phyloP scores from a whole-genome alignment of 2,329 filamentous ascomycete genomes.

The Penicillium olsonii region DNA sequence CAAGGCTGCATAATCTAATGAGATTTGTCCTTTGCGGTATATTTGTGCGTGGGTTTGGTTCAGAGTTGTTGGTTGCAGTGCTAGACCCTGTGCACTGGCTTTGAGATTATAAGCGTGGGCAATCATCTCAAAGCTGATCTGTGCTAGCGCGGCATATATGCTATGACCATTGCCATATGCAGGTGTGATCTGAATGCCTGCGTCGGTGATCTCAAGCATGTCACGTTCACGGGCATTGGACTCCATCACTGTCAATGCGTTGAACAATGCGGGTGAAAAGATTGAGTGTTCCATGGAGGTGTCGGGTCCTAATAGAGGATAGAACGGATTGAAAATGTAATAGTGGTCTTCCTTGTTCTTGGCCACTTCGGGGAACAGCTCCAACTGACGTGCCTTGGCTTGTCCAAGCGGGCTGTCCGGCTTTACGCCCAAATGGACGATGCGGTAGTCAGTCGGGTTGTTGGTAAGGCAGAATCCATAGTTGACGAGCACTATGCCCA shows the following conservation, averaged over 20 bases:
- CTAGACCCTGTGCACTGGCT: slow-evolving; percentile 26
- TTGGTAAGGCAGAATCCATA: slow-evolving; percentile 49
- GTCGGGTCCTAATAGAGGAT: slow-evolving; percentile 40
- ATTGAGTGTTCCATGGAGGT: slow-evolving; percentile 42
- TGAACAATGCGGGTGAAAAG: slow-evolving; percentile 46
- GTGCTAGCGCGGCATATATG: slow-evolving; percentile 42
- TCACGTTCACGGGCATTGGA: slow-evolving; percentile 45
- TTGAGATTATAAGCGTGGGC: slow-evolving; percentile 41
- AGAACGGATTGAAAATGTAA: slow-evolving; percentile 48
- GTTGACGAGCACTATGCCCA: slow-evolving; percentile 43
- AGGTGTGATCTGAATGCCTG: slow-evolving; percentile 30
- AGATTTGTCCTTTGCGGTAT: slow-evolving; percentile 45
- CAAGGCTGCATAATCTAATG: slow-evolving; percentile 41
- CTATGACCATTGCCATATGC: slow-evolving; percentile 40
- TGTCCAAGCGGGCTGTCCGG: slow-evolving; percentile 41
- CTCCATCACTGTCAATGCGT: slow-evolving; percentile 43
- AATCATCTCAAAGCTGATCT: slow-evolving; percentile 44
- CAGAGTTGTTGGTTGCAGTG: slow-evolving; percentile 34
- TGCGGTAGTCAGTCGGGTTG: slow-evolving; percentile 48
- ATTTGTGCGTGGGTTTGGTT: slow-evolving; percentile 45
- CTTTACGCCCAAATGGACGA: slow-evolving; percentile 42
- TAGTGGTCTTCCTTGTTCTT: slow-evolving; percentile 39
- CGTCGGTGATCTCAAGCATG: slow-evolving; percentile 34
- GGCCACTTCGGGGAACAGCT: slow-evolving; percentile 35
- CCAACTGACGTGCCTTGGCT: slow-evolving; percentile 36